Evolutionary conservation across 2,329 filamentous ascomycete genomes (phyloP), one percentile per base, ranked within the genome.

Genomic region (Camillea tinctor): DNA sequence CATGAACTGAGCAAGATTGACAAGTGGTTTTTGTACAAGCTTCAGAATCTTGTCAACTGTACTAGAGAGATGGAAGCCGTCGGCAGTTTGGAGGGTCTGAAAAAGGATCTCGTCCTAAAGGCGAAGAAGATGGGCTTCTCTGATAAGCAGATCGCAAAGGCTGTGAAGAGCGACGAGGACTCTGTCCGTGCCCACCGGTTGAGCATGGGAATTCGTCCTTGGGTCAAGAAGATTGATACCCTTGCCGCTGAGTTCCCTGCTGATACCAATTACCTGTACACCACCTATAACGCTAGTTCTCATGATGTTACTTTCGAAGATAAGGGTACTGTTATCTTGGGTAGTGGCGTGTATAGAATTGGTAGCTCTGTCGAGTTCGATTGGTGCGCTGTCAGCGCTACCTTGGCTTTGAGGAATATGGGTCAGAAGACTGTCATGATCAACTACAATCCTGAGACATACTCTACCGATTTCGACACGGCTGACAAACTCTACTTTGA

Each of bases 361-460:
- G 95, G 95, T 72, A 94, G 90, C 79, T 97, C 93, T 6, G 95
- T 99, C 56, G 95, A 99, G 78, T 99, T 99, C 74, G 94, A 99
- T 78, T 98, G 94, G 94, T 98, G 94, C 75, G 93, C 93, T 65
- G 93, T 97, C 63, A 95, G 93, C 72, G 91, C 93, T 65, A 93
- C 93, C 11, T 84, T 92, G 64, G 91, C 92, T 50, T 84, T 98
- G 64, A 87, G 88, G 70, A 82, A 89, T 62, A 92, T 96, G 83
- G 93, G 93, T 68, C 90, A 97, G 83, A 97, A 97, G 88, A 98
- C 95, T 26, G 88, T 97, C 60, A 96, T 98, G 92, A 95, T 99
- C 72, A 98, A 98, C 72, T 90, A 87, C 70, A 94, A 95, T 70
- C 91, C 91, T 0, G 92, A 97, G 71, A 97, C 93, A 0, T 87